Conservation (phyloP, 805 yeast genomes). For the Clavispora phyllophila region DNA sequence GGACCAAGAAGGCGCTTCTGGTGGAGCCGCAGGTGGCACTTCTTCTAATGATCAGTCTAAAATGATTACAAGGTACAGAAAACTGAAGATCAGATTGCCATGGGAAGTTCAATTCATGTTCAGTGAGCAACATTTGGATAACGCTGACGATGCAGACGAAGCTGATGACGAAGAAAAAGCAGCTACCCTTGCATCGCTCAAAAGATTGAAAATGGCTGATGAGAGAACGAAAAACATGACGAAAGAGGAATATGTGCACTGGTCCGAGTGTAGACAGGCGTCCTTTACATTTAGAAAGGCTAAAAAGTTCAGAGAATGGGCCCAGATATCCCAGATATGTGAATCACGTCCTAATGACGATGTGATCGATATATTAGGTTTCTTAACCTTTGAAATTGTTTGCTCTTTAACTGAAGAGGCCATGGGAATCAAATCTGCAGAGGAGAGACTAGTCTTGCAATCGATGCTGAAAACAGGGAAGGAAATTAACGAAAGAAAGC, state of each 20-base stretch:
- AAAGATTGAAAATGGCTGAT: slow-evolving; percentile 86
- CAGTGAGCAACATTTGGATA: slow-evolving; percentile 78
- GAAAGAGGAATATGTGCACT: slow-evolving; percentile 93
- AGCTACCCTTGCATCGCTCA: slow-evolving; percentile 82
- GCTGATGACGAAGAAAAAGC: slow-evolving; percentile 88
- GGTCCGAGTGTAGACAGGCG: slow-evolving; percentile 98
- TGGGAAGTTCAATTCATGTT: slow-evolving; percentile 97
- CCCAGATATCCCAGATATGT: slow-evolving; percentile 74
- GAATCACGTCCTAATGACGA: slow-evolving; percentile 94
- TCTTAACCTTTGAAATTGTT: slow-evolving; percentile 92
- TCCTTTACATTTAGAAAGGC: slow-evolving; percentile 91
- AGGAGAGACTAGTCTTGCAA: slow-evolving; percentile 40
- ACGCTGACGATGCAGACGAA: slow-evolving; percentile 51
- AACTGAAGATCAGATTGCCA: slow-evolving; percentile 77
- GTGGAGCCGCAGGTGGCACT: slow-evolving; percentile 32
- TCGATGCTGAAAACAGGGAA: slow-evolving; percentile 20
- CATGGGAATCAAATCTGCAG: slow-evolving; percentile 66
- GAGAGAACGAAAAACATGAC: slow-evolving; percentile 93
- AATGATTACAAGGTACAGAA: slow-evolving; percentile 51
- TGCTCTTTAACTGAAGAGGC: slow-evolving; percentile 93
- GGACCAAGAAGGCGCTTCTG: slow-evolving; percentile 43
- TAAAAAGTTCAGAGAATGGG: slow-evolving; percentile 96
- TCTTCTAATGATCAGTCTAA: slow-evolving; percentile 34
- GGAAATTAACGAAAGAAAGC: slow-evolving; percentile 28
- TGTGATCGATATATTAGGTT: slow-evolving; percentile 92